Percentiles rank a stretch among this genome's conserved stretches.
Conservation (phyloP, 164 flowering plant genomes). For the Warburgia ugandensis region DNA sequence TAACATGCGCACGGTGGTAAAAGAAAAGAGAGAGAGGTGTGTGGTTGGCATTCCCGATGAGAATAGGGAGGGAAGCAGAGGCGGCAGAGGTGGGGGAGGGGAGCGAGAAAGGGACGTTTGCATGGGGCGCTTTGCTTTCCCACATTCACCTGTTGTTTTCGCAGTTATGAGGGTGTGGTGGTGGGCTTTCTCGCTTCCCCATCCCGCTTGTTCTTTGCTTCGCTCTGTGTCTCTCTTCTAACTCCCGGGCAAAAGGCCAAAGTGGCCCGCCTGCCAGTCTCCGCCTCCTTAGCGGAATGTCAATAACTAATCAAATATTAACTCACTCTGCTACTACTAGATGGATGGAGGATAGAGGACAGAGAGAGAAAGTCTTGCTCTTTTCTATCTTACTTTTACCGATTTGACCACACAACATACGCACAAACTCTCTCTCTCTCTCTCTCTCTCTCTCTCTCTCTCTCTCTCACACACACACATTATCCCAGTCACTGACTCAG, state of each 20-base stretch:
- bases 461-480: conserved; percentile 16
- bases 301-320: too few species aligned
- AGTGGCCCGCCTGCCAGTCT: conserved; percentile 6
- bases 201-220: too few species aligned
- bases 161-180: conserved; percentile 34
- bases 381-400: conserved; percentile 11
- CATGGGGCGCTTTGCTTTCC: conserved; percentile 44
- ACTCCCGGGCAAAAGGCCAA: conserved; percentile 29
- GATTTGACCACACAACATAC: conserved; percentile 40
- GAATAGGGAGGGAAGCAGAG: conserved; percentile 41
- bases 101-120: conserved; percentile 59
- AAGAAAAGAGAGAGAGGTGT: conserved; percentile 18
- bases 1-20: conserved; percentile 3
- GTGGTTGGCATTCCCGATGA: conserved; percentile 34
- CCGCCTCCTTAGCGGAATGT: conserved; percentile 20
- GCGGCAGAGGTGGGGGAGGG: conserved; percentile 65
- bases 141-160: conserved; percentile 58
- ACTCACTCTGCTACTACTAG: too few species aligned
- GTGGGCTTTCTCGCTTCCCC: conserved; percentile 26
- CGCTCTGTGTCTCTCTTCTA: conserved; percentile 11
- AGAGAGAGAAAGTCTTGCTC: too few species aligned
- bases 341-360: too few species aligned
- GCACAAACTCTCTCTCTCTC: background rate
- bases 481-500: too few species aligned
- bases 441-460: conserved; percentile 2